Conservation (phyloP, 208 protist genomes). For the Trypanosoma cruzi region DNA sequence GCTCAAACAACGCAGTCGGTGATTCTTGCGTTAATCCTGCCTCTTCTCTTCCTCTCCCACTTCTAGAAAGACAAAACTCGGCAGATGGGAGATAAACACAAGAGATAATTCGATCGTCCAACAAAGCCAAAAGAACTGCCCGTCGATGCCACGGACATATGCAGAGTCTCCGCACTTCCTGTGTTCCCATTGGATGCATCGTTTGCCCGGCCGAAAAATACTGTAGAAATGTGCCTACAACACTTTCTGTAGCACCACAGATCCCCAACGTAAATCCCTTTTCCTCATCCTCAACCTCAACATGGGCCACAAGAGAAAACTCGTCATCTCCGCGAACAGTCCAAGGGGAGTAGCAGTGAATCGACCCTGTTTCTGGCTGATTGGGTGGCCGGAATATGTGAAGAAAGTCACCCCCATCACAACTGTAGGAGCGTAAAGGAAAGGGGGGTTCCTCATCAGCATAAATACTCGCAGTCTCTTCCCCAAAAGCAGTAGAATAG, state of each 20-base stretch:
- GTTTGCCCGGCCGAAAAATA: slow-evolving; percentile 29
- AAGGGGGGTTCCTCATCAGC: slow-evolving; percentile 15
- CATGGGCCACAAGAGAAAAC: slow-evolving; percentile 15
- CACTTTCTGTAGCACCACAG: slow-evolving; percentile 14
- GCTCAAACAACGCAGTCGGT: background rate
- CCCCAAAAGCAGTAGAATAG: background rate
- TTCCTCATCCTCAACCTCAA: slow-evolving; percentile 33
- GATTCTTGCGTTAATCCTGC: background rate
- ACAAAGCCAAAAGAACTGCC: slow-evolving; percentile 20
- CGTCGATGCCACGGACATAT: slow-evolving; percentile 28
- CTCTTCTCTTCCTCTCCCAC: background rate
- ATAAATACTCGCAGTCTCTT: slow-evolving; percentile 4
- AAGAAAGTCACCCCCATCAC: slow-evolving; percentile 19
- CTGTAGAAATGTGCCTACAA: slow-evolving; percentile 25
- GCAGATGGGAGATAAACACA: slow-evolving; percentile 23
- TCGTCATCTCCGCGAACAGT: slow-evolving; percentile 13
- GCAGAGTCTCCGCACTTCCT: slow-evolving; percentile 17
- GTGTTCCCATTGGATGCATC: slow-evolving; percentile 20
- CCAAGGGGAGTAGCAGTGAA: slow-evolving; percentile 27
- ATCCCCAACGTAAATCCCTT: slow-evolving; percentile 22
- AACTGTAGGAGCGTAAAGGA: slow-evolving; percentile 11
- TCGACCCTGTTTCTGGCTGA: background rate
- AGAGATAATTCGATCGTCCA: slow-evolving; percentile 25
- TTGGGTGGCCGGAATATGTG: slow-evolving; percentile 10
- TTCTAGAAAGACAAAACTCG: slow-evolving; percentile 7